Conservation (phyloP, 2,329 filamentous ascomycete genomes). For the Stachybotrys elegans region DNA sequence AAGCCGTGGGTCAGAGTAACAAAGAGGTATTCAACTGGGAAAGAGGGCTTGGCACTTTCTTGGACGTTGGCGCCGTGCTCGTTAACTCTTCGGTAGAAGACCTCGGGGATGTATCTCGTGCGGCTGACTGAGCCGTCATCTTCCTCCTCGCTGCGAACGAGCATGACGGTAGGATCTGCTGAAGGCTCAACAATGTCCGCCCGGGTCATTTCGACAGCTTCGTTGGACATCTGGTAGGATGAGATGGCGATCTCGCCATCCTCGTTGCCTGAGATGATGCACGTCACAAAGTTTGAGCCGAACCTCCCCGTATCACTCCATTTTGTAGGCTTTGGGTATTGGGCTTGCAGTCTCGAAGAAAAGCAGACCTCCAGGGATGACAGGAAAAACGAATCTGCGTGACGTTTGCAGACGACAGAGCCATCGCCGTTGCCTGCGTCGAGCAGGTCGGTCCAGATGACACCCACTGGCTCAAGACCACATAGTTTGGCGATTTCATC, state of each 20-base stretch:
- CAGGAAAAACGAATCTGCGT: slow-evolving; percentile 91
- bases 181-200: slow-evolving; percentile 94
- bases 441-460: slow-evolving; percentile 90
- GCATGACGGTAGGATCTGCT: slow-evolving; percentile 87
- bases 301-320: slow-evolving; percentile 95
- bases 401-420: slow-evolving; percentile 87
- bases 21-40: slow-evolving; percentile 93
- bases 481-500: slow-evolving; percentile 77
- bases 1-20: slow-evolving; percentile 97
- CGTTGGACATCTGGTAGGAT: slow-evolving; percentile 91
- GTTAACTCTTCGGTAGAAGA: slow-evolving; percentile 93
- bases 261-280: slow-evolving; percentile 89
- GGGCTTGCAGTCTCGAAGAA: slow-evolving; percentile 79
- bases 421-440: slow-evolving; percentile 79
- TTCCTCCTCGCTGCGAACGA: slow-evolving; percentile 89
- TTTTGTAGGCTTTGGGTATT: slow-evolving; percentile 84
- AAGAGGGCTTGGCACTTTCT: slow-evolving; percentile 93
- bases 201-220: slow-evolving; percentile 93
- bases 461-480: slow-evolving; percentile 81
- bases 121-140: slow-evolving; percentile 64
- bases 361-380: slow-evolving; percentile 91
- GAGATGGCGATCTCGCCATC: slow-evolving; percentile 83
- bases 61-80: slow-evolving; percentile 96
- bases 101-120: slow-evolving; percentile 89
- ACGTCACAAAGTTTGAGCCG: slow-evolving; percentile 95